Base-by-base conservation (phyloP, 2,329 filamentous ascomycete species). In the Fusarium albosuccineum region DNA sequence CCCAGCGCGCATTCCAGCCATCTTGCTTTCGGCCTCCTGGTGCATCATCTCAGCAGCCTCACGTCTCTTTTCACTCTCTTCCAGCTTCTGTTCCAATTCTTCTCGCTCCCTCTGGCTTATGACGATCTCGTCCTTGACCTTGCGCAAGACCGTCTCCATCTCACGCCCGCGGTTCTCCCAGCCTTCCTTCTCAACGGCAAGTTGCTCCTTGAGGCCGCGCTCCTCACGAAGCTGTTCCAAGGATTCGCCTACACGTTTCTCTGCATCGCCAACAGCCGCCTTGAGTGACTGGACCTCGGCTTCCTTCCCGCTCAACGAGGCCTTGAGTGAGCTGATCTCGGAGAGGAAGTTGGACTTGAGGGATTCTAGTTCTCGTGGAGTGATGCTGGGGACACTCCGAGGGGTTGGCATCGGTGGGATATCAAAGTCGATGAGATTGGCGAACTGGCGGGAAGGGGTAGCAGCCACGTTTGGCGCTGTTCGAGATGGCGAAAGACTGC, bases 341-440 rank as follows among this genome's bases (percentile, higher is more conserved):
- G 94, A 97, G 52, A 97, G 85, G 73, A 97, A 97, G 26, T 87
- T 87, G 0, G 94, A 97, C 78, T 98, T 98, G 62, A 98, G 85
- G 13, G 92, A 92, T 76, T 99, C 96, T 3, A 98, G 84, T 80
- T 99, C 96, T 34, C 96, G 89, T 2, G 96, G 92, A 2, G 94
- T 97, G 70, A 98, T 91, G 9, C 91, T 93, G 1, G 96, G 96
- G 37, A 98, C 87, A 57, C 93, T 97, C 64, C 95, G 90, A 13
- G 96, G 96, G 1, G 96, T 98, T 2, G 95, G 94, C 70, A 94
- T 89, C 1, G 95, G 93, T n/a, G 94, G 94, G 9, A 98, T 91
- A 73, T 98, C 96, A 73, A 90, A 84, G 67, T 87, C 85, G n/a
- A 89, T 87, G 42, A 96, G 86, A 73, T 91, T 92, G 34, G 89